Conservation (phyloP, 768 basidiomycete species). For the Suillus hirtellus region DNA sequence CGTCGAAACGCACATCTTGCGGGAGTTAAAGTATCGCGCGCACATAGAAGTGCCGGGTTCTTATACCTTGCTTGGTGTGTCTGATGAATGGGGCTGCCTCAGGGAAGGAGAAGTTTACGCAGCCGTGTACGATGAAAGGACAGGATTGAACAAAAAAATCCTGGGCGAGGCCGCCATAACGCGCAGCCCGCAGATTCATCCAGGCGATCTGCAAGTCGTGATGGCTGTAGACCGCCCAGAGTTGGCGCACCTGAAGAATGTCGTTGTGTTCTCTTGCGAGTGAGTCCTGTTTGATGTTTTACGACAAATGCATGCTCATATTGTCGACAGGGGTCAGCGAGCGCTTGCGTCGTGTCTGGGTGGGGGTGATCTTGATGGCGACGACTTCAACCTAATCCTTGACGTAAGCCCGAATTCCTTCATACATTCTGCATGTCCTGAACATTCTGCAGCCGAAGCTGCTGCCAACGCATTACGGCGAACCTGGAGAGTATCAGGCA, state of each 20-base stretch:
- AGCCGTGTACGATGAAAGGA: constrained; percentile 36
- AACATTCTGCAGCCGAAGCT: constrained; percentile 29
- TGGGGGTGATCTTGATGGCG: constrained; percentile 56
- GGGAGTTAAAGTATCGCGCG: constrained; percentile 52
- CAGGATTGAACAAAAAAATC: constrained; percentile 26
- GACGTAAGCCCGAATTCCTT: constrained; percentile 32
- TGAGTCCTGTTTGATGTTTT: constrained; percentile 19
- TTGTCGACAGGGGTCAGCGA: constrained; percentile 38
- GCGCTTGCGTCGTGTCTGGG: constrained; percentile 49
- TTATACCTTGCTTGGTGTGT: constrained; percentile 53
- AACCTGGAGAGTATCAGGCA: constrained; percentile 42
- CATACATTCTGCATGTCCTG: constrained; percentile 9
- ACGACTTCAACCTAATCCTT: constrained; percentile 50
- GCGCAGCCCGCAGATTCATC: constrained; percentile 54
- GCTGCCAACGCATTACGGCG: constrained; percentile 21
- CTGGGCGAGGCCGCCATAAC: constrained; percentile 46
- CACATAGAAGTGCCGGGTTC: constrained; percentile 51
- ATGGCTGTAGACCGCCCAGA: constrained; percentile 43
- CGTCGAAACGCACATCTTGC: constrained; percentile 45
- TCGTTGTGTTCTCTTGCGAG: constrained; percentile 54
- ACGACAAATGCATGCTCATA: constrained; percentile 1
- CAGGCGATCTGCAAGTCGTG: constrained; percentile 46
- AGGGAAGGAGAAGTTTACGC: constrained; percentile 50
- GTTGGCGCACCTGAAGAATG: constrained; percentile 42
- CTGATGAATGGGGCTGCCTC: constrained; percentile 50